Base-by-base conservation (phyloP, 257 asterid genomes). In the Solanum corneliomulleri region DNA sequence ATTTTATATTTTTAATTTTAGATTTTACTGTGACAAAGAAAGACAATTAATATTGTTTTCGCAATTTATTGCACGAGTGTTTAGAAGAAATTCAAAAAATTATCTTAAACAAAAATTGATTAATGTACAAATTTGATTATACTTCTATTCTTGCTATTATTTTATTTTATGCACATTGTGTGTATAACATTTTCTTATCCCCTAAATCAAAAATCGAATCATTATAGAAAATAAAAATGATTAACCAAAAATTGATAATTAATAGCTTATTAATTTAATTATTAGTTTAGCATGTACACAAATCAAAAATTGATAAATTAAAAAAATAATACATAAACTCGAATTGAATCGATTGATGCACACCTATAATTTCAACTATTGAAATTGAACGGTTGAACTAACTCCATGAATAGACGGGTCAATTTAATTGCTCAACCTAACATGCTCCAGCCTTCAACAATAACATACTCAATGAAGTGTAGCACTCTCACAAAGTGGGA, bases 341-440 rank as follows among this genome's bases (percentile, higher is more conserved):
- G 2, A 0, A 52, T 52, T 23, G 0, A 52, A 52, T 15, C 2
- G 1, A 52, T 52, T 23, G 2, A 52, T 18, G 2, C 62, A 5
- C 62, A 52, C 8, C n/a, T 23, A 9, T 52, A 52, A 52, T 52
- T 52, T 16, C 62, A 52, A 52, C n/a, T 52, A 52, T 18, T 21
- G 4, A 52, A 52, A 16, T 52, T 52, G 4, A 52, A 52, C 0
- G 4, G 6, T 52, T 52, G n/a, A 52, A 52, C 62, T 9, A 52
- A 52, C 62, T 16, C n/a, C 23, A 52, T 52, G 4, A 0, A 52
- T 6, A 52, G 62, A 52, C 4, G 10, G n/a, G 11, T 52, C 62
- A 52, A 52, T 52, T 23, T 23, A 52, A 2, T 6, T 52, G n/a
- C n/a, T 52, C n/a, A 18, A 52, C 62, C 21, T 9, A 2, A 18